Percentiles rank a stretch among this genome's conserved stretches.
Conservation (phyloP, 2,329 filamentous ascomycete species). For the Arthrinium puccinioides region DNA sequence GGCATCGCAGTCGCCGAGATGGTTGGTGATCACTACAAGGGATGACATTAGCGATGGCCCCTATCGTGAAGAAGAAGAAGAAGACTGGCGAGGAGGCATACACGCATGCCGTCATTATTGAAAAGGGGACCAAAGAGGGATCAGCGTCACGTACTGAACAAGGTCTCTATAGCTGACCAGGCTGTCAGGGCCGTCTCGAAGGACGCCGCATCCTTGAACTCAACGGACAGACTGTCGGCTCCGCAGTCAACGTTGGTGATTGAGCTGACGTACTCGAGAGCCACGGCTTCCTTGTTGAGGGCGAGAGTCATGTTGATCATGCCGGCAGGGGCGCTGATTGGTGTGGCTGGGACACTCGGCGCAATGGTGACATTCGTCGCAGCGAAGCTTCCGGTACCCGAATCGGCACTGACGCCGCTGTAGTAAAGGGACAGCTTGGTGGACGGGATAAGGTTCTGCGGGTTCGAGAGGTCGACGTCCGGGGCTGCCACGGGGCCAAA, state of each 20-base stretch:
- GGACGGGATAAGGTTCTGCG: slow-evolving; percentile 11
- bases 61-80: no score
- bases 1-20: slow-evolving; percentile 31
- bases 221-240: slow-evolving; percentile 17
- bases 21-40: slow-evolving; percentile 37
- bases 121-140: no score
- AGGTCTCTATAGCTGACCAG: slow-evolving; percentile 13
- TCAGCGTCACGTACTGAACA: no score
- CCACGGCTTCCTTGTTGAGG: slow-evolving; percentile 20
- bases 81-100: no score
- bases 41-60: no score
- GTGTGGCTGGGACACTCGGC: neutral
- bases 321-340: neutral
- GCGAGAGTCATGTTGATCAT: slow-evolving; percentile 14
- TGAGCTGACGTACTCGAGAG: slow-evolving; percentile 23
- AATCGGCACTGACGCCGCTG: slow-evolving; percentile 4
- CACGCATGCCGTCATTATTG: no score
- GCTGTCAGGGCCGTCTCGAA: slow-evolving; percentile 7
- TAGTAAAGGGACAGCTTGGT: slow-evolving; percentile 12
- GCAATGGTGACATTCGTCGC: slow-evolving; percentile 8
- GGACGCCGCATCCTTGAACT: slow-evolving; percentile 14
- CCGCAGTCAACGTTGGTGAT: slow-evolving; percentile 22
- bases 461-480: slow-evolving; percentile 8
- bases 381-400: slow-evolving; percentile 2
- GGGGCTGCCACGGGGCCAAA: slow-evolving; percentile 4